phyloP scores from a whole-genome alignment of 75 land plant genomes.

The Sequoia sempervirens region DNA sequence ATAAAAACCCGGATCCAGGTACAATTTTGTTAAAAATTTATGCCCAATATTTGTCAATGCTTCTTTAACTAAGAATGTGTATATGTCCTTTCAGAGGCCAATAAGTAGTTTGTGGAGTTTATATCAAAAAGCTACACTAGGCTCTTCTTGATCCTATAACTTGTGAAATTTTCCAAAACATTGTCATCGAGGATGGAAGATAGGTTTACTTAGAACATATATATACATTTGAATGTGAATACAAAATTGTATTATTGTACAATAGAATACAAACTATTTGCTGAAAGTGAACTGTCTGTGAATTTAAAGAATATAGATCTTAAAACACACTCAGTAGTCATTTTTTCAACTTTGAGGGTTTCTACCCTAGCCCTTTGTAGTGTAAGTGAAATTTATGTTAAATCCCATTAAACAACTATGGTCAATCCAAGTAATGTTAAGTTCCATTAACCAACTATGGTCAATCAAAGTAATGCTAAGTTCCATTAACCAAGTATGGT shows the following conservation, averaged over 20 bases:
- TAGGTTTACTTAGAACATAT: conserved; percentile 84
- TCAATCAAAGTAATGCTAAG: too few relatives aligned
- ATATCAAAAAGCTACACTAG: conserved; percentile 98
- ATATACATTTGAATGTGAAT: neutral
- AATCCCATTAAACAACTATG: too few relatives aligned
- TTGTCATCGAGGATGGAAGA: conserved; percentile 99
- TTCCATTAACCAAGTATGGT: too few relatives aligned
- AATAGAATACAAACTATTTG: neutral
- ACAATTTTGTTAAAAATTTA: neutral
- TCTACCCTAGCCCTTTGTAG: too few relatives aligned
- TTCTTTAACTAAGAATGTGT: neutral
- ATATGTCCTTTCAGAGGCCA: conserved; percentile 68
- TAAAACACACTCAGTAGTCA: neutral
- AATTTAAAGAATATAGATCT: neutral
- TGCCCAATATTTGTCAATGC: neutral
- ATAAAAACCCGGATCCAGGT: conserved; percentile 99
- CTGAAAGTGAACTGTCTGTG: neutral
- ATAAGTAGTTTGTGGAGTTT: conserved; percentile 86
- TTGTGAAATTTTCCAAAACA: conserved; percentile 92
- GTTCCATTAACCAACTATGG: too few relatives aligned
- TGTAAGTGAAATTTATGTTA: too few relatives aligned
- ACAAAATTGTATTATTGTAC: neutral
- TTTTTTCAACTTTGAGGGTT: too few relatives aligned
- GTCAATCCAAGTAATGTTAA: too few relatives aligned
- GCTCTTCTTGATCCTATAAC: conserved; percentile 89